Evolutionary conservation across 164 flowering plant genomes (phyloP).

Genomic region (Magnolia sinica): DNA sequence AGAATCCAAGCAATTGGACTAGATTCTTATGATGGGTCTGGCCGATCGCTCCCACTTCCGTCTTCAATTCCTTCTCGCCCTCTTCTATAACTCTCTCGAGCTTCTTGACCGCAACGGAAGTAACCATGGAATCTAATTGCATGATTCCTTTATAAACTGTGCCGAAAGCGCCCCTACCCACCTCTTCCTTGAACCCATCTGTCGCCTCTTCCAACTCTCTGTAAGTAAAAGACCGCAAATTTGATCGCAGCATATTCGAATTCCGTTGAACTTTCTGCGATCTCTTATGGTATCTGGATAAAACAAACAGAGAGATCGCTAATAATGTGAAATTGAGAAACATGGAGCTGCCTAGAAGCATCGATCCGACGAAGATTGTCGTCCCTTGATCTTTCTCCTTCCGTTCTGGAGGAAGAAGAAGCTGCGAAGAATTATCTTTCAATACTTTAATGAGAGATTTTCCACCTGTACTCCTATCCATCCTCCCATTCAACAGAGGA

Average conservation of each 20-base stretch:
- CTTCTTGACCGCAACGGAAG: constrained; percentile 16
- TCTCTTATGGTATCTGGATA: no score
- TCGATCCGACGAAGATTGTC: constrained; percentile 16
- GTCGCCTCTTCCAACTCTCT: constrained; percentile 19
- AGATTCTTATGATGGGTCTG: constrained; percentile 21
- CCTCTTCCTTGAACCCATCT: constrained; percentile 17
- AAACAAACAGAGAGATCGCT: neutral
- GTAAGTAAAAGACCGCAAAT: constrained; percentile 6
- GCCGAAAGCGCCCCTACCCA: constrained; percentile 22
- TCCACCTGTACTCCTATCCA: neutral
- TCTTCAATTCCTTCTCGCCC: constrained; percentile 14
- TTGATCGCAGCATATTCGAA: neutral
- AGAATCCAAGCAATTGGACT: constrained; percentile 17
- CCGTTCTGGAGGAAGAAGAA: neutral
- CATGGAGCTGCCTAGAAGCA: constrained; percentile 38
- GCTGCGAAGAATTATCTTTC: constrained; percentile 7
- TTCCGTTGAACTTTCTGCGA: neutral
- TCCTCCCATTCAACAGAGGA: constrained; percentile 39
- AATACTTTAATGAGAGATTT: constrained; percentile 36
- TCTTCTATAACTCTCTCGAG: constrained; percentile 8
- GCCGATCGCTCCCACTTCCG: constrained; percentile 16
- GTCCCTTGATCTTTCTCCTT: constrained; percentile 12
- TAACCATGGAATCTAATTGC: neutral
- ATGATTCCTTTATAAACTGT: constrained; percentile 17
- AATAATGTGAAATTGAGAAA: constrained; percentile 24